Evolutionary conservation across 176 grass and related monocot species (phyloP).

Genomic region (Zea luxurians): DNA sequence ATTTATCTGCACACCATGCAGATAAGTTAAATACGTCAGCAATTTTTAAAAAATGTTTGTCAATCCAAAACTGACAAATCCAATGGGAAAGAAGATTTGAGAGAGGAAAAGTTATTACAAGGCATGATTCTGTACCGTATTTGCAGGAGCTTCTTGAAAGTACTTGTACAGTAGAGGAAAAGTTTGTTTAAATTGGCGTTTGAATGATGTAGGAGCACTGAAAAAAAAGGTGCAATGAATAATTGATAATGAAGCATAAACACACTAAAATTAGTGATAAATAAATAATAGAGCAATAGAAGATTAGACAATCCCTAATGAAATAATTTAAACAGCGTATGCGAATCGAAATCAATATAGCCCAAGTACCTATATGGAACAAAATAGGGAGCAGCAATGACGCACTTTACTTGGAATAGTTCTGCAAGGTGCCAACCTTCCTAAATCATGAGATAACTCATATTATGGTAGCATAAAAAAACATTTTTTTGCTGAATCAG

Average conservation of each 20-base stretch:
- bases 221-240: constrained; percentile 35
- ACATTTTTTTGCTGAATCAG: neutral
- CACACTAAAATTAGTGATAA: neutral
- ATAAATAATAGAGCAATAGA: neutral
- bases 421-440: constrained; percentile 98
- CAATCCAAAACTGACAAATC: neutral
- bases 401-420: constrained; percentile 72
- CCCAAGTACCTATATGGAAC: constrained; percentile 82
- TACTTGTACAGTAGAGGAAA: constrained; percentile 78
- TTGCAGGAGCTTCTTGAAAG: constrained; percentile 71
- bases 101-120: neutral
- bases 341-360: constrained; percentile 18
- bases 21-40: constrained; percentile 19
- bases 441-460: constrained; percentile 47
- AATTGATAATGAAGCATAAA: constrained; percentile 4
- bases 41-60: constrained; percentile 13
- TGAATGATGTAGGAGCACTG: constrained; percentile 85
- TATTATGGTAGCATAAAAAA: constrained; percentile 25
- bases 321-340: neutral
- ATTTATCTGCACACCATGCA: neutral
- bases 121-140: constrained; percentile 48
- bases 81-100: neutral
- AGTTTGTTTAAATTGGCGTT: constrained; percentile 61
- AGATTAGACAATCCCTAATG: constrained; percentile 12
- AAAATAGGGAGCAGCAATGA: constrained; percentile 82